These are phyloP conservation scores for Xeromyces bisporus DNA, from an alignment of 495 filamentous ascomycete species.

Conservation along the genomic window DNA sequence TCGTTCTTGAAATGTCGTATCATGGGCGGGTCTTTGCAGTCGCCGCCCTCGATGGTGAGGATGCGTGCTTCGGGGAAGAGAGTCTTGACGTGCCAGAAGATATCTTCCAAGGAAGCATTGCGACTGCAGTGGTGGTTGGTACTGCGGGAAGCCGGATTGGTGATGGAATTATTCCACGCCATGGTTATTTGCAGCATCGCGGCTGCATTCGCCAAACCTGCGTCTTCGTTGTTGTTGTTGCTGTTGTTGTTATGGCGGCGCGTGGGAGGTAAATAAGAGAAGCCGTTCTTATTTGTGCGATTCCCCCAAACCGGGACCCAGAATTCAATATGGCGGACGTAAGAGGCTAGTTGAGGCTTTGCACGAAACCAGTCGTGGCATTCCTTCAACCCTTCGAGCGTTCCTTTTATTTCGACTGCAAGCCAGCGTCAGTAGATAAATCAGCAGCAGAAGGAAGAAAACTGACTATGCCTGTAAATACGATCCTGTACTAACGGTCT, in stretches of 20 bases:
- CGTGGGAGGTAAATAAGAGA: slow-evolving; percentile 18
- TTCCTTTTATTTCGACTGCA: slow-evolving; percentile 52
- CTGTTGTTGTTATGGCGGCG: slow-evolving; percentile 14
- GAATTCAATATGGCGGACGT: slow-evolving; percentile 55
- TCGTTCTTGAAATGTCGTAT: slow-evolving; percentile 35
- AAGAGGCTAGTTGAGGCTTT: slow-evolving; percentile 38
- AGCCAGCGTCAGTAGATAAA: neutral
- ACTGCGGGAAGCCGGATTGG: slow-evolving; percentile 19
- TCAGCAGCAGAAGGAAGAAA: neutral
- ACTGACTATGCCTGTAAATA: slow-evolving; percentile 47
- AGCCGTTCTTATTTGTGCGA: slow-evolving; percentile 14
- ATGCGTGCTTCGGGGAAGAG: slow-evolving; percentile 43
- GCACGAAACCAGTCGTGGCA: slow-evolving; percentile 39
- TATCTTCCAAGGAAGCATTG: slow-evolving; percentile 51
- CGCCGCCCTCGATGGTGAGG: slow-evolving; percentile 59
- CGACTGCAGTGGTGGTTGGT: slow-evolving; percentile 31
- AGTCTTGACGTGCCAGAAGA: slow-evolving; percentile 40
- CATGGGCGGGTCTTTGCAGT: slow-evolving; percentile 51
- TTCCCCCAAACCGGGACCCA: slow-evolving; percentile 59
- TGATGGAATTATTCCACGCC: slow-evolving; percentile 21
- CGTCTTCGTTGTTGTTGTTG: slow-evolving; percentile 11
- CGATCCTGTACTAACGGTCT: slow-evolving; percentile 47
- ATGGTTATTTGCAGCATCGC: slow-evolving; percentile 10
- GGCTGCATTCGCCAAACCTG: slow-evolving; percentile 24
- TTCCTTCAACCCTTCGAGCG: slow-evolving; percentile 35